Base-by-base conservation (phyloP, 805 yeast species). In the Barnettozyma salicaria region DNA sequence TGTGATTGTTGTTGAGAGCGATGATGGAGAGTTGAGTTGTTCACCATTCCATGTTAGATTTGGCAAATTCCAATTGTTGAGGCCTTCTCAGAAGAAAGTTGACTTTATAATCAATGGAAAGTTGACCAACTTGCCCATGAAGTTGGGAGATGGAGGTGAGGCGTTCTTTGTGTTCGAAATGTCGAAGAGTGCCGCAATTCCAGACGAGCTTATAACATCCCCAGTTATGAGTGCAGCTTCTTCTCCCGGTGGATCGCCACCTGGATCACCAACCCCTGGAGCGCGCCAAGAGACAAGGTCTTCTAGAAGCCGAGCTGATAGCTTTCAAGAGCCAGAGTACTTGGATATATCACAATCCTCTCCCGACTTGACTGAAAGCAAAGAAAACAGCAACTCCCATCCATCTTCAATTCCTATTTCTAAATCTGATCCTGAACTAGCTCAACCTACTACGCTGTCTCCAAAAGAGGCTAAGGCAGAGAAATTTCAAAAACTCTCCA, bases 41-140 rank as follows among this genome's bases (percentile, higher is more conserved):
- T 86, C 96, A 7, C 98, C 98, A 5, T 92, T 94, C 70, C 98
- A 92, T 61, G 87, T 92, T 25, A 68, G 98, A 39, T 92, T 92
- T 63, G 98, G 98, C 18, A 89, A 87, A 63, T 85, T 92, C 60
- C 94, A 89, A 50, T 70, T 92, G 45, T 67, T 92, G 42, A 77
- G 95, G 54, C 98, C 98, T 11, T 84, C 95, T 14, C 96, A 92
- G 59, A 92, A 90, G 67, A 89, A 86, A 57, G 95, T 90, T 37
- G 94, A 83, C 39, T 80, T 92, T 46, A 72, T 76, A 28, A 94
- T 92, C 27, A 92, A 92, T 61, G 97, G 82, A 25, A 72, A 72
- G 42, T 69, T 77, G 31, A 82, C 94, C 0, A 80, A 85, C 48
- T 64, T 90, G 32, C 96, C 96, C 7, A 92, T 92, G 97, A 92